Evolutionary conservation across 495 filamentous ascomycete species (phyloP).

Genomic region (Friedmanniomyces endolithicus): DNA sequence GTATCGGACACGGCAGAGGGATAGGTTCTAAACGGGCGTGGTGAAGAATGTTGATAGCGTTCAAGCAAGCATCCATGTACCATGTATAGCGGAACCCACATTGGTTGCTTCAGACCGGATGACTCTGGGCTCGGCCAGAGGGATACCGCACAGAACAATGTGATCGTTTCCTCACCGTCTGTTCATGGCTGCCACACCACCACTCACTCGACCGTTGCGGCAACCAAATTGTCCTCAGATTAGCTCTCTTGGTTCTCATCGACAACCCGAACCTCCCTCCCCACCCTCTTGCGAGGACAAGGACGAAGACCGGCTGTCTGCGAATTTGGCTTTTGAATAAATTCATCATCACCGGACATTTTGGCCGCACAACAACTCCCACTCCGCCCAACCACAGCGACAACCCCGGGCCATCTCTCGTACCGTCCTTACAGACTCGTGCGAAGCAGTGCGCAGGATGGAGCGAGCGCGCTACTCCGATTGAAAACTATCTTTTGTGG

Average conservation of each 20-base stretch:
- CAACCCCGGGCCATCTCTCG: background rate
- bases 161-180: too few relatives aligned
- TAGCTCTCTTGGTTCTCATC: conserved; percentile 47
- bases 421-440: conserved; percentile 1
- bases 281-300: background rate
- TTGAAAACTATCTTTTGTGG: conserved; percentile 33
- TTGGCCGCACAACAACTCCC: background rate
- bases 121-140: too few relatives aligned
- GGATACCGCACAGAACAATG: too few relatives aligned
- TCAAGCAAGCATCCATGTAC: conserved; percentile 8
- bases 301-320: conserved; percentile 34
- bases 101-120: background rate
- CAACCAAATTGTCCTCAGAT: conserved; percentile 35
- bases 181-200: too few relatives aligned
- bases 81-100: background rate
- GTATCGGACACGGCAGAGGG: conserved; percentile 61
- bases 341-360: conserved; percentile 38
- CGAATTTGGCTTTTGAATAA: conserved; percentile 49
- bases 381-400: background rate
- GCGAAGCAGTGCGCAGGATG: conserved; percentile 1
- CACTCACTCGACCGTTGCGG: too few relatives aligned
- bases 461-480: conserved; percentile 26
- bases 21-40: conserved; percentile 53
- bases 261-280: conserved; percentile 30
- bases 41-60: conserved; percentile 9